Percentiles rank a stretch among this genome's conserved stretches.
phyloP scores from a whole-genome alignment of 176 grass and related monocot genomes.

The Areca catechu region DNA sequence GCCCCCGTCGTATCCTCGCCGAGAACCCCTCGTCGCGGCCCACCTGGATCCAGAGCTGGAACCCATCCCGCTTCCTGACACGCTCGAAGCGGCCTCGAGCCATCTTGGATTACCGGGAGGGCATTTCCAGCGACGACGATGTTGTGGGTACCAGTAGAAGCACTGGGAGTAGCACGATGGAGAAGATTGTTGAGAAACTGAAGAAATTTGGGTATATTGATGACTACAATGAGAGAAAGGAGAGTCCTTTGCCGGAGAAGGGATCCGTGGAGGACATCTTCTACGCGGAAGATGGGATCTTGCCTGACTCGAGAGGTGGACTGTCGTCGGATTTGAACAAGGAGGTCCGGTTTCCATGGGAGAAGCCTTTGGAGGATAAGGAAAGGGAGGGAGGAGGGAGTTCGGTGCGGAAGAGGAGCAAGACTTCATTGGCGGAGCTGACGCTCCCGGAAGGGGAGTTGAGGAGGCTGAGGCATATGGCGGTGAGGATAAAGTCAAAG shows the following conservation, averaged over 20 bases:
- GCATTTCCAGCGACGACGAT: conserved; percentile 59
- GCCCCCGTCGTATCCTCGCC: no score
- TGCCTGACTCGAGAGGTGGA: conserved; percentile 55
- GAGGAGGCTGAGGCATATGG: conserved; percentile 60
- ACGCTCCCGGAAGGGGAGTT: conserved; percentile 73
- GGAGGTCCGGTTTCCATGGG: conserved; percentile 81
- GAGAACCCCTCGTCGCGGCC: no score
- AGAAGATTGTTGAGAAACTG: conserved; percentile 68
- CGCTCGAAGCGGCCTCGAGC: conserved; percentile 19
- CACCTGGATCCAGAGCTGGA: conserved; percentile 46
- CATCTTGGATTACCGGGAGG: conserved; percentile 48
- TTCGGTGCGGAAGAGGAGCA: conserved; percentile 25
- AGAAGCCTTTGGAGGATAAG: conserved; percentile 27
- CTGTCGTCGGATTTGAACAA: conserved; percentile 35
- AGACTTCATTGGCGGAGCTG: conserved; percentile 71
- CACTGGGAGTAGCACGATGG: conserved; percentile 63
- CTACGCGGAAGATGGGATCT: conserved; percentile 57
- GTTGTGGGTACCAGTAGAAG: conserved; percentile 50
- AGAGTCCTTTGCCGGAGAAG: conserved; percentile 32
- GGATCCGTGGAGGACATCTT: conserved; percentile 89
- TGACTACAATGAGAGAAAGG: conserved; percentile 21
- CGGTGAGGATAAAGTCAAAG: conserved; percentile 68
- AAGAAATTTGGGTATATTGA: conserved; percentile 55
- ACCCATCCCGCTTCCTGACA: conserved; percentile 7
- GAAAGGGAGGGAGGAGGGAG: conserved; percentile 4